Percentiles rank a stretch among this genome's conserved stretches.
phyloP scores from a whole-genome alignment of 2,329 filamentous ascomycete genomes.

The Metarhizium anisopliae region DNA sequence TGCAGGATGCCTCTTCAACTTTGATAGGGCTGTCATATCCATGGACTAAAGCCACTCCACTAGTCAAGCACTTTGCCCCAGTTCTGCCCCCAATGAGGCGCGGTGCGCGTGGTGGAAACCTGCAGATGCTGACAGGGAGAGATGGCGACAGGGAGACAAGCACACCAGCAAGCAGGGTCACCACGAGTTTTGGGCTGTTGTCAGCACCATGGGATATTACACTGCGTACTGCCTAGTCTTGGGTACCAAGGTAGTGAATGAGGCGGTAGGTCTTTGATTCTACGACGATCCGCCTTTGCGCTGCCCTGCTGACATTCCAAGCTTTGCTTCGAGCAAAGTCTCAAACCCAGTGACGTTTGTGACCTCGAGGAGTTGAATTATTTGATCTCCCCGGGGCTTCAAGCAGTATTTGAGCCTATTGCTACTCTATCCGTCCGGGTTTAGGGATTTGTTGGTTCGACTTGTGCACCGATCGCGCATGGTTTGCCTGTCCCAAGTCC shows the following conservation, averaged over 20 bases:
- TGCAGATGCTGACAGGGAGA: background rate
- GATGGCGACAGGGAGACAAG: background rate
- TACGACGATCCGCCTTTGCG: background rate
- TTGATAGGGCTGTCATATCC: background rate
- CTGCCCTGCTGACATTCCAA: constrained; percentile 1
- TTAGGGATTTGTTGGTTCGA: background rate
- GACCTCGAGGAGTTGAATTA: background rate
- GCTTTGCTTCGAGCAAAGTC: background rate
- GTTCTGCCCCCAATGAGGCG: background rate
- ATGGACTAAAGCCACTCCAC: background rate
- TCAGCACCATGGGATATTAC: background rate
- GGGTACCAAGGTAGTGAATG: background rate
- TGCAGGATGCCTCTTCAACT: background rate
- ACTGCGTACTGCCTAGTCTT: background rate
- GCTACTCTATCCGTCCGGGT: background rate
- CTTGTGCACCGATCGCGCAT: background rate
- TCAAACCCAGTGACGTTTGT: background rate
- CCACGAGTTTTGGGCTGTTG: background rate
- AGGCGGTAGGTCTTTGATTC: background rate
- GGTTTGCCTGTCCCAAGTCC: background rate
- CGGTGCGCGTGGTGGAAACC: background rate
- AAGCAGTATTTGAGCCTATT: background rate
- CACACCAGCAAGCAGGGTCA: background rate
- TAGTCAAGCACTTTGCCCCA: background rate
- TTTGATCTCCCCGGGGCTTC: background rate